A percentile compares a stretch with the other conserved stretches of the same genome.
Conservation (phyloP, 169 alveolate genomes). For the Pseudocohnilembus persalinus region DNA sequence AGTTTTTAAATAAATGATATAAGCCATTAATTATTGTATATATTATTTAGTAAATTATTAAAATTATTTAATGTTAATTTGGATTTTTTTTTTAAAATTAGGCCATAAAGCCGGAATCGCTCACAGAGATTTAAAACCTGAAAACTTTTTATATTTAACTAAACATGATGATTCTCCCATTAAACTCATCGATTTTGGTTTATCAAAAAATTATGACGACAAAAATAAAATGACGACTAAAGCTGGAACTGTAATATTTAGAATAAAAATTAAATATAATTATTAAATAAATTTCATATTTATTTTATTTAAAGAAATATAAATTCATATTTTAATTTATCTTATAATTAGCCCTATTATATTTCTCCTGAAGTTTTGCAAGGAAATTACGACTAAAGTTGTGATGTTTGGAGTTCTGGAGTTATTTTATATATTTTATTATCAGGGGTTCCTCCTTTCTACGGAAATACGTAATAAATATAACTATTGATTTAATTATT, state of each 20-base stretch:
- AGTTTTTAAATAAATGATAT: slow-evolving; percentile 56
- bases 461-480: slow-evolving; percentile 20
- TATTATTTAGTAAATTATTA: too few species aligned
- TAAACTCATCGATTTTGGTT: slow-evolving; percentile 78
- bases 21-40: slow-evolving; percentile 57
- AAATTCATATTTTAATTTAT: too few species aligned
- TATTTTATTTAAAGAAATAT: too few species aligned
- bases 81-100: too few species aligned
- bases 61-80: too few species aligned
- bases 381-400: slow-evolving; percentile 47
- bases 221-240: slow-evolving; percentile 36
- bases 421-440: slow-evolving; percentile 43
- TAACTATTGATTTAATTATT: too few species aligned
- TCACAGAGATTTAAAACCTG: slow-evolving; percentile 83
- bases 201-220: slow-evolving; percentile 39
- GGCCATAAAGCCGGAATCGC: slow-evolving; percentile 53
- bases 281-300: too few species aligned
- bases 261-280: too few species aligned
- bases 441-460: slow-evolving; percentile 51
- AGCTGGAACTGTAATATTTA: slow-evolving; percentile 46
- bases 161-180: slow-evolving; percentile 60
- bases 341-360: slow-evolving; percentile 37
- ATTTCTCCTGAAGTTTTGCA: slow-evolving; percentile 45
- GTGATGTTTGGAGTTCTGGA: slow-evolving; percentile 49
- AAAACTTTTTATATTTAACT: slow-evolving; percentile 68